Conservation (phyloP, 441 rosid species). For the Metrosideros polymorpha region DNA sequence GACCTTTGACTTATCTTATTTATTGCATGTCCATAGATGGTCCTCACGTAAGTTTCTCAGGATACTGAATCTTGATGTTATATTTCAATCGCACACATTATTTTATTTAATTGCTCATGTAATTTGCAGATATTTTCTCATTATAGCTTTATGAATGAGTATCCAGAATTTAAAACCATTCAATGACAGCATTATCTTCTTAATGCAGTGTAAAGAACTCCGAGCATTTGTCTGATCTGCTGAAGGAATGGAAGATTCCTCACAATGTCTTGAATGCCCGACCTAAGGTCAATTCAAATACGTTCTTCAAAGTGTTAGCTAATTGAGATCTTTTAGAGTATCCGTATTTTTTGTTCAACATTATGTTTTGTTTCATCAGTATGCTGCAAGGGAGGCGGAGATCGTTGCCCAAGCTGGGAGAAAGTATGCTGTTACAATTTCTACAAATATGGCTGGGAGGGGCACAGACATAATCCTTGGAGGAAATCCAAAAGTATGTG, state of each 20-base stretch:
- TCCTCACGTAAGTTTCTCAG: not conserved
- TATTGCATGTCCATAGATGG: not conserved
- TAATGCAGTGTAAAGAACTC: slow-evolving; percentile 88
- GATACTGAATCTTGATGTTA: not conserved
- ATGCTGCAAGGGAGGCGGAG: slow-evolving; percentile 97
- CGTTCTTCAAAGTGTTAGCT: slow-evolving; percentile 2
- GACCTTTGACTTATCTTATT: not conserved
- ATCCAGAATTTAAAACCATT: not conserved
- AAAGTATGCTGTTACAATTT: slow-evolving; percentile 86
- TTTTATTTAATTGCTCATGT: not conserved
- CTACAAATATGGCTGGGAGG: slow-evolving; percentile 99
- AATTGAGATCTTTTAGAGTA: not conserved
- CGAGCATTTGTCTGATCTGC: slow-evolving; percentile 83
- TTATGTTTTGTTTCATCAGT: slow-evolving; percentile 27
- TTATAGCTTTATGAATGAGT: not conserved
- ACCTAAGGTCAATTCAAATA: slow-evolving; percentile 59
- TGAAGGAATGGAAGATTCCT: slow-evolving; percentile 71
- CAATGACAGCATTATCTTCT: slow-evolving; percentile 5
- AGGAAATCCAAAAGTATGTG: slow-evolving; percentile 85
- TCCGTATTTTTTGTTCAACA: not conserved
- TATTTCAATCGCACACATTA: not conserved
- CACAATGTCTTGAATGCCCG: slow-evolving; percentile 95
- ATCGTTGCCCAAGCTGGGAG: slow-evolving; percentile 92
- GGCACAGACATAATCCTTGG: slow-evolving; percentile 96
- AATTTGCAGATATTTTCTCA: not conserved